Base-by-base conservation (phyloP, 2,329 filamentous ascomycete species). In the Neonectria hederae region DNA sequence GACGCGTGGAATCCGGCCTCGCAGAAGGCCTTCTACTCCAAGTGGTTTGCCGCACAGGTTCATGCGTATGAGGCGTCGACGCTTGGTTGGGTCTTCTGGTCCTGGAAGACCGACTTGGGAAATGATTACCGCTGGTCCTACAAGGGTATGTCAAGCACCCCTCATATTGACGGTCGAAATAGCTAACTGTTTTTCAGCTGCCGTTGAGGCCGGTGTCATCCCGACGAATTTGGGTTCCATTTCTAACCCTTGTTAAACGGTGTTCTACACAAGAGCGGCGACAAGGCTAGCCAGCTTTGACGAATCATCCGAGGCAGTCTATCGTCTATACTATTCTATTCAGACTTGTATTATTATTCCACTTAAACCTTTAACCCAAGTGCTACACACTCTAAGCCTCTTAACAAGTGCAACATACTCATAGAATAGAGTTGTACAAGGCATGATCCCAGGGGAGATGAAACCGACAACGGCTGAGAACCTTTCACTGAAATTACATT, bases 41-140 rank as follows among this genome's bases (percentile, higher is more conserved):
- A 69, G 59, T 73, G 71, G 71, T 74, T 73, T 30, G 65, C 71
- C 28, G 68, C 71, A 3, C 72, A 74, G 54, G 67, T 72, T 8
- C 65, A 70, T 13, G 55, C 67, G 2, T 74, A 74, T 40, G 71
- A 74, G 59, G 57, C 63, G 45, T 26, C 59, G 19, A 65, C 70
- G 2, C 62, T 72, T 1, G 72, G 72, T 11, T 74, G 72, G 71
- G 62, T 73, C 8, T 74, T 65, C 38, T 74, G 72, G 72, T 68
- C 68, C 9, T 74, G 72, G 71, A 73, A 69, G 56, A 62, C 69
- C 1, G 66, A 65, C 49, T 65, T 72, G 14, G 70, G 72, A 11
- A 48, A 60, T n/a, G 71, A 73, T 42, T 74, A 74, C 43, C 68
- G 72, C 3, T 74, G 72, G 72, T 71, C 69, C 32, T 74, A 73